Evolutionary conservation across 306 rosid genomes (phyloP).

Genomic region (Cucurbita moschata): DNA sequence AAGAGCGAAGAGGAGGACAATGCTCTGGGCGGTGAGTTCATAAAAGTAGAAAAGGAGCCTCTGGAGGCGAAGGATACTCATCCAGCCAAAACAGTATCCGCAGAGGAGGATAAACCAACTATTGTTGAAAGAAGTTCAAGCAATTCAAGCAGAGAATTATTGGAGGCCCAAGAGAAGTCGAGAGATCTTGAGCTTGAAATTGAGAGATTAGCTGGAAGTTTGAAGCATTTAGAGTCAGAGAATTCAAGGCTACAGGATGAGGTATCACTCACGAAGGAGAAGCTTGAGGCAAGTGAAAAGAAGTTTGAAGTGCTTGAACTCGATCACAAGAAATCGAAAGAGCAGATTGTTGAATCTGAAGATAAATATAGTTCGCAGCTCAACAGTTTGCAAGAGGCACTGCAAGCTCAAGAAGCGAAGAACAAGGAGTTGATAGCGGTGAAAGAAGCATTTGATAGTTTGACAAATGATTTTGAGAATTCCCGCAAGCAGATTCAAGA

Average conservation of each 20-base stretch:
- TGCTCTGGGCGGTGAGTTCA: slow-evolving; percentile 77
- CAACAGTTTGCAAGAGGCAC: slow-evolving; percentile 45
- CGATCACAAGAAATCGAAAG: slow-evolving; percentile 51
- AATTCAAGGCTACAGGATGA: slow-evolving; percentile 60
- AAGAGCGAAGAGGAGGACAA: slow-evolving; percentile 84
- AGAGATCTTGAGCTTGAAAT: slow-evolving; percentile 65
- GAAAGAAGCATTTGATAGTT: slow-evolving; percentile 53
- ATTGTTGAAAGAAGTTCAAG: slow-evolving; percentile 38
- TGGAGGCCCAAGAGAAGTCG: slow-evolving; percentile 74
- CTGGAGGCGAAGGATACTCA: slow-evolving; percentile 29
- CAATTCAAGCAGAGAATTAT: slow-evolving; percentile 51
- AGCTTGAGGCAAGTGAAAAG: slow-evolving; percentile 43
- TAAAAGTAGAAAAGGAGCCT: slow-evolving; percentile 80
- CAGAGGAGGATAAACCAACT: slow-evolving; percentile 24
- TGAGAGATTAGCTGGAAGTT: slow-evolving; percentile 33
- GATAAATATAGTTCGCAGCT: slow-evolving; percentile 48
- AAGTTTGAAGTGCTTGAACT: slow-evolving; percentile 50
- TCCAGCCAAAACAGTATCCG: slow-evolving; percentile 7
- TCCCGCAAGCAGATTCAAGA: slow-evolving; percentile 51
- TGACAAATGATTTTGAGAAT: slow-evolving; percentile 50
- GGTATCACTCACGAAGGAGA: slow-evolving; percentile 40
- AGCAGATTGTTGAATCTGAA: slow-evolving; percentile 46
- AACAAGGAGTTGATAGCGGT: slow-evolving; percentile 47
- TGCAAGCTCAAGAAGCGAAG: slow-evolving; percentile 55
- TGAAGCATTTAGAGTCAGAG: slow-evolving; percentile 66